phyloP scores from a whole-genome alignment of 768 basidiomycete genomes.

The Lactarius deliciosus region DNA sequence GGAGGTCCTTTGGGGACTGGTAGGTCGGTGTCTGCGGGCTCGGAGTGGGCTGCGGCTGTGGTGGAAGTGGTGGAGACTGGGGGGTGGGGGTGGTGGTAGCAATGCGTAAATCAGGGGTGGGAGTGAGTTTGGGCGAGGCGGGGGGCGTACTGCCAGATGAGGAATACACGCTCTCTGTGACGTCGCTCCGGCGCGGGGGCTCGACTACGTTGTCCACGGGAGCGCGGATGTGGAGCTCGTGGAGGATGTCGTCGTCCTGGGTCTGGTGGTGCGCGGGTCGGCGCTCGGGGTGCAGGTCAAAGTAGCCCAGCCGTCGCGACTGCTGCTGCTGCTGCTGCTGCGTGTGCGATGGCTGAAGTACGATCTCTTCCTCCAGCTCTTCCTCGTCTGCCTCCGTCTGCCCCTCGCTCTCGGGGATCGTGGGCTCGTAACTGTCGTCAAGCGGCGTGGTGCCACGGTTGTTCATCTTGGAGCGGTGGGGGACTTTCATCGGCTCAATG shows the following conservation, averaged over 20 bases:
- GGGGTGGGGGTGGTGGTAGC: neutral
- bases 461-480: slow-evolving; percentile 22
- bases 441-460: slow-evolving; percentile 2
- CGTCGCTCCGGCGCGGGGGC: slow-evolving; percentile 21
- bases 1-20: slow-evolving; percentile 5
- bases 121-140: neutral
- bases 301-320: slow-evolving; percentile 57
- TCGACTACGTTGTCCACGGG: slow-evolving; percentile 33
- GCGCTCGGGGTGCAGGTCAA: slow-evolving; percentile 77
- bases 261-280: slow-evolving; percentile 35
- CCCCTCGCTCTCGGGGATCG: slow-evolving; percentile 6
- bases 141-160: neutral
- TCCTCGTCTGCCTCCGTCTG: slow-evolving; percentile 30
- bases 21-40: neutral
- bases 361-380: slow-evolving; percentile 32
- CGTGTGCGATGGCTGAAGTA: neutral
- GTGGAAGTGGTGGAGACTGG: neutral
- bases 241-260: neutral
- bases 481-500: slow-evolving; percentile 30
- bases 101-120: neutral
- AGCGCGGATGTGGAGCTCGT: slow-evolving; percentile 20
- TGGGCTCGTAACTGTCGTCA: slow-evolving; percentile 17
- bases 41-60: neutral
- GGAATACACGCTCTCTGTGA: slow-evolving; percentile 23
- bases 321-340: neutral